A percentile compares a stretch with the other conserved stretches of the same genome.
phyloP scores from a whole-genome alignment of 2,329 filamentous ascomycete species.

The Capronia epimyces region DNA sequence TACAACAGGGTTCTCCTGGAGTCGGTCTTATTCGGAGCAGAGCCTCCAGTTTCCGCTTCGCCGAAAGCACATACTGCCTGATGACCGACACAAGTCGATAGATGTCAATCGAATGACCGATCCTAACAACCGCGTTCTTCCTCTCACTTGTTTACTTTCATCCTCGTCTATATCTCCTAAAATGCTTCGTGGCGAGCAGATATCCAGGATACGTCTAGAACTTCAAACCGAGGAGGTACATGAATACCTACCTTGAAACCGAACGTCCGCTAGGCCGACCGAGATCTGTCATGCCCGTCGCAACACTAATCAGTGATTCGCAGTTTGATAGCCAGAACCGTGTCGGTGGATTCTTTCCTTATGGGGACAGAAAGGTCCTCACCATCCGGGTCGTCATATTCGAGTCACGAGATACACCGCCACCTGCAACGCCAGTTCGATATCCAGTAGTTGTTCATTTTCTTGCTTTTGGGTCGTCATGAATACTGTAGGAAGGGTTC shows the following conservation, averaged over 20 bases:
- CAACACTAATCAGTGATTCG: no score
- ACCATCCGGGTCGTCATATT: background rate
- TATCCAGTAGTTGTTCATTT: background rate
- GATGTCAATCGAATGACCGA: constrained; percentile 26
- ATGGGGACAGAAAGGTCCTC: background rate
- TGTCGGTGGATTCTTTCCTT: background rate
- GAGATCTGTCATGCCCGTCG: background rate
- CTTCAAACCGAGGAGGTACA: no score
- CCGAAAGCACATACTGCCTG: constrained; percentile 17
- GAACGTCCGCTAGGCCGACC: background rate
- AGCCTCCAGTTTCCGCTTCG: constrained; percentile 13
- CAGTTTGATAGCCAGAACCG: no score
- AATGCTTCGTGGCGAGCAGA: background rate
- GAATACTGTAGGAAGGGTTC: constrained; percentile 2
- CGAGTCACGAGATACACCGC: constrained; percentile 2
- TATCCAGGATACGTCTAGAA: no score
- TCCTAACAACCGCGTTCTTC: constrained; percentile 1
- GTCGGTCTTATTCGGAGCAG: constrained; percentile 15
- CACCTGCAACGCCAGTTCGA: constrained; percentile 1
- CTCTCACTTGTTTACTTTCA: background rate
- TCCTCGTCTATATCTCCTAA: constrained; percentile 1
- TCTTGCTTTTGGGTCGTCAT: background rate
- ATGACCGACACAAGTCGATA: constrained; percentile 24
- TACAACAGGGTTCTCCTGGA: constrained; percentile 9
- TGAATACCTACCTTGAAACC: background rate